Evolutionary conservation across 2,329 filamentous ascomycete species (phyloP), one percentile per base, ranked within the genome.

Genomic region (Cytospora piceae): DNA sequence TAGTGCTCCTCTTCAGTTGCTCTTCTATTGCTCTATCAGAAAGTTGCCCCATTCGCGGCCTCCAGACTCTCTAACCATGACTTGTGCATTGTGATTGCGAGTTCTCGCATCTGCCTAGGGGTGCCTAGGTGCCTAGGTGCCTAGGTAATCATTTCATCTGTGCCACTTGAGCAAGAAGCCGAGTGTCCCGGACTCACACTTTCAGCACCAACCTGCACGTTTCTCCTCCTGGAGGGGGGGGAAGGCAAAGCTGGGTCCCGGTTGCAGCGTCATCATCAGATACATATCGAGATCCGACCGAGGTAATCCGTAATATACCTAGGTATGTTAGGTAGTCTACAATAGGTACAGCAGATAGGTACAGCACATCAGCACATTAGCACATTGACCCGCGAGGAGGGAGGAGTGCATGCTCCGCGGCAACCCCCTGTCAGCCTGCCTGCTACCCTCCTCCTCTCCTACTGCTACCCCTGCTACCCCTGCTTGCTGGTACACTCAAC

Each of bases 51-150:
- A 39, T 55, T 57, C 39, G 20, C 60, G 11, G 22, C 27, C 37
- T 37, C 34, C 11, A 37, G 34, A 15, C 34, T 39, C 34, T 39
- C 42, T 60, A 51, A 53, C n/a, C n/a, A 49, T 24, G 46, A 24
- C 22, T 20, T 24, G 46, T 49, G 46, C 11, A 22, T 4, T 49
- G 46, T n/a, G 11, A 66, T 58, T 58, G 59, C 64, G 59, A 63
- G 55, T 58, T 49, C 46, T 46, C 60, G 32, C 34, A 31, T 27
- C 64, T 66, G 58, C 64, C 59, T 66, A 39, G 15, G 7, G 24
- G 20, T 57, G 20, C 32, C 14, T 34, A 20, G 17, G 15, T 42
- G 17, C 15, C 39, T 42, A 42, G 32, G 32, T 42, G 17, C 37
- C 37, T 42, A 42, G 27, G 27, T 29, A 3, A 29, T 29, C 27